A percentile compares a stretch with the other conserved stretches of the same genome.
Conservation (phyloP, 345 rosid species). For the Acer yangbiense region DNA sequence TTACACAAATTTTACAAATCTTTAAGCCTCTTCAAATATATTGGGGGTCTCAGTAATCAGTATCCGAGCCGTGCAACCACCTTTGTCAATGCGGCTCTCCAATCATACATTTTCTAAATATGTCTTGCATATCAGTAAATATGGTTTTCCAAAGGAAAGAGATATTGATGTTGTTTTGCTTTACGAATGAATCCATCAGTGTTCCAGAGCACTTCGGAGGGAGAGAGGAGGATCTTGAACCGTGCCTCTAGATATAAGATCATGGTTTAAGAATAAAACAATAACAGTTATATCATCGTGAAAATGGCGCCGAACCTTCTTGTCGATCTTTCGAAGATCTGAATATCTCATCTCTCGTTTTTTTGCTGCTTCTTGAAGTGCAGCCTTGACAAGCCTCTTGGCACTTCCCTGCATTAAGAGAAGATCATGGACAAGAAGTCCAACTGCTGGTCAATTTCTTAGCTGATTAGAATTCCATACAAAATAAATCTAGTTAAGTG, state of each 20-base stretch:
- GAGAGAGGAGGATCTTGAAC: slow-evolving; percentile 63
- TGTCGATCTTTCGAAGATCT: slow-evolving; percentile 79
- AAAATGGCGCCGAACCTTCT: slow-evolving; percentile 89
- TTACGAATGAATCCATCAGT: slow-evolving; percentile 31
- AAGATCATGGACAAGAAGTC: not conserved
- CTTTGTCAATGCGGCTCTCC: slow-evolving; percentile 18
- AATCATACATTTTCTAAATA: not conserved
- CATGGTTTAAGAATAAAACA: slow-evolving; percentile 84
- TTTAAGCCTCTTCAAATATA: slow-evolving; percentile 5
- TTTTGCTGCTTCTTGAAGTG: slow-evolving; percentile 87
- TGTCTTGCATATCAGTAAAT: not conserved
- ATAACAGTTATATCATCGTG: slow-evolving; percentile 94
- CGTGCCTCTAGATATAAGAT: slow-evolving; percentile 61
- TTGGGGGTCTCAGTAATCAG: slow-evolving; percentile 3
- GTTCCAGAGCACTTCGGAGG: slow-evolving; percentile 62
- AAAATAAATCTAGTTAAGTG: not conserved
- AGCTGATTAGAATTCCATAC: not conserved
- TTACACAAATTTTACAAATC: slow-evolving; percentile 16
- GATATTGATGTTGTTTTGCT: slow-evolving; percentile 18
- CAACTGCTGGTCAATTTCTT: not conserved
- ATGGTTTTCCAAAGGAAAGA: slow-evolving; percentile 11
- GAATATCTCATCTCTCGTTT: slow-evolving; percentile 91
- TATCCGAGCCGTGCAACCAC: slow-evolving; percentile 15
- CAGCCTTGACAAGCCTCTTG: slow-evolving; percentile 82
- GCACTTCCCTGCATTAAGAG: slow-evolving; percentile 71